Base-by-base conservation (phyloP, 2,329 filamentous ascomycete genomes). In the Helotiales sp. region DNA sequence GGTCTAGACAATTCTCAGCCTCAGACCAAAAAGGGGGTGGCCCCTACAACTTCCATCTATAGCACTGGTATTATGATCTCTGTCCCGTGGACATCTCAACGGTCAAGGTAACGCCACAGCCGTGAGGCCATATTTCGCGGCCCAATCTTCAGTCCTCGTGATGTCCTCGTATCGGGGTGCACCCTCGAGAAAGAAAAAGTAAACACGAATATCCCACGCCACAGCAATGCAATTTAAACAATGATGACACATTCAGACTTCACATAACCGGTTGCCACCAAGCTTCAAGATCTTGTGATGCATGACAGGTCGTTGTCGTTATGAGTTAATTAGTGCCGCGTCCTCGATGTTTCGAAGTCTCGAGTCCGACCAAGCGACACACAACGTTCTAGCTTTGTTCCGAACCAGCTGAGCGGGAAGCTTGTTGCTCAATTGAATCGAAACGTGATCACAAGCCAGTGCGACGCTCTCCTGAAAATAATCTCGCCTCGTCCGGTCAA, bases 351-450 rank as follows among this genome's bases (percentile, higher is more conserved):
- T n/a, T n/a, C n/a, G n/a, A n/a, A n/a, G n/a, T n/a, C n/a, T n/a
- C n/a, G n/a, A n/a, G n/a, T n/a, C n/a, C n/a, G n/a, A n/a, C n/a
- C n/a, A n/a, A n/a, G n/a, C n/a, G n/a, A n/a, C n/a, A n/a, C n/a
- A 44, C 22, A 27, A 5, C 40, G 22, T 15, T 44, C 27, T 44
- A 22, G 6, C 27, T 44, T 24, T 25, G 13, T 25, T 44, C 15
- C 46, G 10, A 27, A 19, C 17, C 19, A 34, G 9, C 24, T 33
- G 33, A 25, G 12, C 15, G 7, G 15, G 36, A 54, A 31, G 13
- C n/a, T 51, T 64, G 55, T 51, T 53, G n/a, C 49, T 56, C 62
- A 62, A 64, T 64, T 57, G 62, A 62, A 55, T 51, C 33, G 29
- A 55, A 62, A 64, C 57, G 62, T 64, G 62, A 58, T 25, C 48